These are phyloP conservation scores for Mimosa pudica DNA, from an alignment of 306 rosid species.

Conservation along the genomic window DNA sequence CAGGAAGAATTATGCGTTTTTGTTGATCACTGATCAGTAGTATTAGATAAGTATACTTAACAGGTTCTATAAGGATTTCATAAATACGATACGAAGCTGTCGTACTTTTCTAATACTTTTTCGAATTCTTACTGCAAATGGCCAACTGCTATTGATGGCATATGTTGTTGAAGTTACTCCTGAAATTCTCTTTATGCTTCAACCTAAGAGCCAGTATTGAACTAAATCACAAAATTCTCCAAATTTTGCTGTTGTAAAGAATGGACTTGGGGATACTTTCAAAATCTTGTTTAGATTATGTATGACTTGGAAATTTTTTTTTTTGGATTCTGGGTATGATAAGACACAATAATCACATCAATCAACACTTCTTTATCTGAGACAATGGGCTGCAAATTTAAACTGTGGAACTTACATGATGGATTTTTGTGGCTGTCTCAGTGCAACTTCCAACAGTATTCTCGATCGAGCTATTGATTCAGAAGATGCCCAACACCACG, in stretches of 20 bases:
- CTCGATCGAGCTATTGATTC: constrained; percentile 97
- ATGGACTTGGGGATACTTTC: not conserved
- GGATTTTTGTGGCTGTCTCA: constrained; percentile 43
- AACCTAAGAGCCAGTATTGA: not conserved
- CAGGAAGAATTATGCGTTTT: constrained; percentile 4
- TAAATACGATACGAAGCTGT: constrained; percentile 8
- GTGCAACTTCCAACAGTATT: constrained; percentile 98
- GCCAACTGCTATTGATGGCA: not conserved
- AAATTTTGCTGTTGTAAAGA: not conserved
- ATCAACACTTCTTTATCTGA: not conserved
- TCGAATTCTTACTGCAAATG: constrained; percentile 12
- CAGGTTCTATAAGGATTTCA: constrained; percentile 12
- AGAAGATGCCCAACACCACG: constrained; percentile 81
- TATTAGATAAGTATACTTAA: not conserved
- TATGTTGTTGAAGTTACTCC: not conserved
- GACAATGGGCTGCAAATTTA: constrained; percentile 20
- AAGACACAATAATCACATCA: not conserved
- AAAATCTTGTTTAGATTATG: not conserved
- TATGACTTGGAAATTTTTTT: too few relatives aligned
- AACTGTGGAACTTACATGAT: constrained; percentile 43
- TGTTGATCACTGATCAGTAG: not conserved
- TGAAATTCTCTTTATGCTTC: not conserved
- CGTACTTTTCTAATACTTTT: not conserved
- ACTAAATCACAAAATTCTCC: not conserved
- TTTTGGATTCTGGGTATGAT: not conserved